Percentiles rank a stretch among this genome's conserved stretches.
Evolutionary conservation across 2,329 filamentous ascomycete species (phyloP).

Genomic region (Coleophoma cylindrospora): DNA sequence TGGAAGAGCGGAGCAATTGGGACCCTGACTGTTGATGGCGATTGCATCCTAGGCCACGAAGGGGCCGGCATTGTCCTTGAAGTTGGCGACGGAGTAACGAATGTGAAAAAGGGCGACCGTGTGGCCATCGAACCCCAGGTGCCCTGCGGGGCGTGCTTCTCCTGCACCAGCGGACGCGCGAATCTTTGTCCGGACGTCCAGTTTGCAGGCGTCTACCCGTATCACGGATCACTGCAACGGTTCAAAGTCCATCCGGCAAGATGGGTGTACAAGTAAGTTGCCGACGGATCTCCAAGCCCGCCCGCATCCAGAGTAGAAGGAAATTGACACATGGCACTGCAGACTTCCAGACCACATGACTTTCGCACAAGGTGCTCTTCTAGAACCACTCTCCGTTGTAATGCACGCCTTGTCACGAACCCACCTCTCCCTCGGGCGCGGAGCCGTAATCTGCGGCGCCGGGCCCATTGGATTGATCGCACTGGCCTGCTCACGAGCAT

Average conservation of each 20-base stretch:
- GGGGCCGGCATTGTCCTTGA: constrained; percentile 55
- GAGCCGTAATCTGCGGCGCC: constrained; percentile 54
- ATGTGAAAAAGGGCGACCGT: constrained; percentile 50
- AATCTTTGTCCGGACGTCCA: constrained; percentile 59
- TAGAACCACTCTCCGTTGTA: constrained; percentile 60
- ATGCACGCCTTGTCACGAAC: constrained; percentile 53
- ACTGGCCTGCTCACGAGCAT: constrained; percentile 51
- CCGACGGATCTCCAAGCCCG: not conserved
- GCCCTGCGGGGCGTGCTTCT: constrained; percentile 55
- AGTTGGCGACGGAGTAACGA: constrained; percentile 47
- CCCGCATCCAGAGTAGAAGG: constrained; percentile 11
- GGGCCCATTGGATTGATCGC: constrained; percentile 59
- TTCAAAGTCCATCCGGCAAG: constrained; percentile 58
- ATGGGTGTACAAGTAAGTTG: constrained; percentile 41
- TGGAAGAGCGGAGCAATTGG: constrained; percentile 64
- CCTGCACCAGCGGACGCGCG: constrained; percentile 55
- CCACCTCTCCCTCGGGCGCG: constrained; percentile 47
- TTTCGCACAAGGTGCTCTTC: constrained; percentile 54
- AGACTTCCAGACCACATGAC: constrained; percentile 47
- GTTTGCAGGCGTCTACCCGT: constrained; percentile 57
- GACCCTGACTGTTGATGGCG: constrained; percentile 53
- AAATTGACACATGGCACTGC: not conserved
- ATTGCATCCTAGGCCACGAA: constrained; percentile 63
- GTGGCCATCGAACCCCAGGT: constrained; percentile 65
- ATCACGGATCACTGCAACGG: constrained; percentile 54